Conservation (phyloP, 1,284 basidiomycete species). For the Marasmius fiardii region DNA sequence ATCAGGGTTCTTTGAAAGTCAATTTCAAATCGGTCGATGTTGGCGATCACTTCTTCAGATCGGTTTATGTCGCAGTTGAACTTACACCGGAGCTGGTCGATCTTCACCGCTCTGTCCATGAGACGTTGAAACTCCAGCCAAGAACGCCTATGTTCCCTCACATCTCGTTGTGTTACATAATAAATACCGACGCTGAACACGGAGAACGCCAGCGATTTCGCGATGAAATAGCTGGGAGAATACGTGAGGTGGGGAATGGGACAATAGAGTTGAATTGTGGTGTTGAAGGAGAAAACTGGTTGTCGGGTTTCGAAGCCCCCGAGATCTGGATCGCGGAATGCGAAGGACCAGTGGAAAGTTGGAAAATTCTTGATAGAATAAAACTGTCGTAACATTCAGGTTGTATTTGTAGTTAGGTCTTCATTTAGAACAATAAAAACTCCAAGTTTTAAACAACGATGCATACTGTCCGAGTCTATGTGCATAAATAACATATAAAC, state of each 20-base stretch:
- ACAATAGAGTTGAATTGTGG: constrained; percentile 30
- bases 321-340: constrained; percentile 66
- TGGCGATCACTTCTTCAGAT: constrained; percentile 64
- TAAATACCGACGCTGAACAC: constrained; percentile 48
- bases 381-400: no score
- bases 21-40: constrained; percentile 53
- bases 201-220: constrained; percentile 34
- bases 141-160: constrained; percentile 60
- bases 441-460: no score
- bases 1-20: constrained; percentile 31
- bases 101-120: constrained; percentile 48
- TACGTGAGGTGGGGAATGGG: constrained; percentile 24
- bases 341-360: constrained; percentile 58
- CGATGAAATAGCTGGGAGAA: constrained; percentile 27
- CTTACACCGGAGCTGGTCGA: constrained; percentile 39
- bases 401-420: no score
- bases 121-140: constrained; percentile 37
- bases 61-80: constrained; percentile 55
- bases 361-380: constrained; percentile 51
- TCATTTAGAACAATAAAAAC: no score
- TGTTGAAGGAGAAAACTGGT: constrained; percentile 26
- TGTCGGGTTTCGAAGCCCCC: constrained; percentile 43
- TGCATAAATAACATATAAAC: not conserved
- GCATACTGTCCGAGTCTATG: no score
- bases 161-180: constrained; percentile 68